These are phyloP conservation scores for Inga leiocalycina DNA, from an alignment of 306 rosid species.

Conservation along the genomic window DNA sequence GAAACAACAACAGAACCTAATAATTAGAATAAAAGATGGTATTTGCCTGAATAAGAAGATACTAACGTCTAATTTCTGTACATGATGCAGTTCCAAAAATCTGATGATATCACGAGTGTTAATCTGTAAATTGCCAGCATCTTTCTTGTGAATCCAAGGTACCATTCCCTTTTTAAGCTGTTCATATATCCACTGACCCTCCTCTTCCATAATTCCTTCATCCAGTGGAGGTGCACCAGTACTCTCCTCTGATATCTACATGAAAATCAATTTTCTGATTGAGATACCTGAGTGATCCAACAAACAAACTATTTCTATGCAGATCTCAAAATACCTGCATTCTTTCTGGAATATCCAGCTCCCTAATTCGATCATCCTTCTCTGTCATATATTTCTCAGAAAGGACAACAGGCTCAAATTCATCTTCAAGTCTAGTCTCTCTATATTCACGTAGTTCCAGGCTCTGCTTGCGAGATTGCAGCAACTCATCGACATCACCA, in stretches of 20 bases:
- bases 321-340: slow-evolving; percentile 71
- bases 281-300: slow-evolving; percentile 11
- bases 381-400: slow-evolving; percentile 92
- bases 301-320: not conserved
- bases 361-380: slow-evolving; percentile 83
- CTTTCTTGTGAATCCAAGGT: slow-evolving; percentile 67
- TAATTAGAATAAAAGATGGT: not conserved
- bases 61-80: slow-evolving; percentile 92
- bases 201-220: slow-evolving; percentile 66
- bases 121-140: slow-evolving; percentile 52
- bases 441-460: slow-evolving; percentile 59
- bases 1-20: slow-evolving; percentile 30
- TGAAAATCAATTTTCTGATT: slow-evolving; percentile 1
- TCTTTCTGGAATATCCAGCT: slow-evolving; percentile 88
- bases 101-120: slow-evolving; percentile 65
- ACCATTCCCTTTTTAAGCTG: slow-evolving; percentile 64
- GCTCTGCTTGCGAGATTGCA: slow-evolving; percentile 61
- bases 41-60: slow-evolving; percentile 26
- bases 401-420: slow-evolving; percentile 87
- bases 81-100: slow-evolving; percentile 88
- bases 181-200: slow-evolving; percentile 70
- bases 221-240: slow-evolving; percentile 75
- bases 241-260: slow-evolving; percentile 79
- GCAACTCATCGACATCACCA: slow-evolving; percentile 86
- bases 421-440: slow-evolving; percentile 88